A percentile compares a stretch with the other conserved stretches of the same genome.
Conservation (phyloP, 1,284 basidiomycete species). For the Rhodotorula sp. region DNA sequence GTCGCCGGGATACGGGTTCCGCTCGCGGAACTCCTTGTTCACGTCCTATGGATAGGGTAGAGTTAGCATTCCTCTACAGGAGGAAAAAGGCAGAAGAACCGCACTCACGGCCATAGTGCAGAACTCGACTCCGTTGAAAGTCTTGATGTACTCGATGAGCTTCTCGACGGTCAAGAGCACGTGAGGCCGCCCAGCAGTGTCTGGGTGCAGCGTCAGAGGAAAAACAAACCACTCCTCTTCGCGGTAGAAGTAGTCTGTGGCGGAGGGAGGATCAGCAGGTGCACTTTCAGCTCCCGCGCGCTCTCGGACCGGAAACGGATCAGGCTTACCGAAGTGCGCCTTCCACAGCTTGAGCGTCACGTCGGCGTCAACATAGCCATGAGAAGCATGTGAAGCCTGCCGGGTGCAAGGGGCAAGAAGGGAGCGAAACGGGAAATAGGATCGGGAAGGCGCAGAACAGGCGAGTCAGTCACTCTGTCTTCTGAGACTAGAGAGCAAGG, state of each 20-base stretch:
- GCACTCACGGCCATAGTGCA: slow-evolving; percentile 63
- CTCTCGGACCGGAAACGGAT: too few species aligned
- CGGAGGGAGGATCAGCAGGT: background rate
- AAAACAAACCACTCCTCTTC: slow-evolving; percentile 63
- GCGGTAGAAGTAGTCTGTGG: slow-evolving; percentile 61
- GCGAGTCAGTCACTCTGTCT: too few species aligned
- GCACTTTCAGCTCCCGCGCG: too few species aligned
- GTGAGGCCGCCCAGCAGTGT: slow-evolving; percentile 66
- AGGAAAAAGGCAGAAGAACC: background rate
- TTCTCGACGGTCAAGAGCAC: slow-evolving; percentile 72
- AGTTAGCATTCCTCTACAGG: background rate
- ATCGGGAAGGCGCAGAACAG: too few species aligned
- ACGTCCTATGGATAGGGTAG: background rate
- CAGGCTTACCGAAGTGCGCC: background rate
- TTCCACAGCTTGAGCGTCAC: slow-evolving; percentile 57
- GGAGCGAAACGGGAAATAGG: too few species aligned
- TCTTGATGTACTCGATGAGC: slow-evolving; percentile 24
- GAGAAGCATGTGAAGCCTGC: slow-evolving; percentile 59
- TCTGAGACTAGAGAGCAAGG: too few species aligned
- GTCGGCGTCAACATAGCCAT: slow-evolving; percentile 68
- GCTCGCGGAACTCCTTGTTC: slow-evolving; percentile 24
- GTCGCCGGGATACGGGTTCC: slow-evolving; percentile 6
- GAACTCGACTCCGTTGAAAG: slow-evolving; percentile 63
- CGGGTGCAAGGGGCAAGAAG: too few species aligned
- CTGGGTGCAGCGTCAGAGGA: slow-evolving; percentile 60